These are phyloP conservation scores for Cutaneotrichosporon spelunceum DNA, from an alignment of 1,284 basidiomycete genomes.

Conservation along the genomic window DNA sequence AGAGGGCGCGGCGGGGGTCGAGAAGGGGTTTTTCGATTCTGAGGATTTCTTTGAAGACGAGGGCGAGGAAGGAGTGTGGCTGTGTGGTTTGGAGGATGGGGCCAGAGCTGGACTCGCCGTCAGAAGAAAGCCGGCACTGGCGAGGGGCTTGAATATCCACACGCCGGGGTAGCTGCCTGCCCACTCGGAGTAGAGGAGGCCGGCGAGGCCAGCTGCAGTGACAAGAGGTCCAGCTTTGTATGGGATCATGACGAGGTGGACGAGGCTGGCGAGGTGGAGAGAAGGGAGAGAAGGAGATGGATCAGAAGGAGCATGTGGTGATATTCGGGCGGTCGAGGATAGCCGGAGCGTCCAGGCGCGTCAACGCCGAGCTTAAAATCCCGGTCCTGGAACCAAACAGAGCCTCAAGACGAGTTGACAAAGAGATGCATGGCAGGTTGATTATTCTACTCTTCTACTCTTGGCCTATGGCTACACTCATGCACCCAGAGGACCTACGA, in stretches of 20 bases:
- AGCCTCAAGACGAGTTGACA: no score
- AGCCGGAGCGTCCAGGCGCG: neutral
- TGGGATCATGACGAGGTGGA: slow-evolving; percentile 6
- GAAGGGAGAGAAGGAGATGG: no score
- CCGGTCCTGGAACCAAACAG: neutral
- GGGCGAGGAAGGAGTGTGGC: neutral
- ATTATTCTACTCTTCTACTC: neutral
- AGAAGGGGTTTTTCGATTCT: neutral
- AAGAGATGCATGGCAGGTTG: neutral
- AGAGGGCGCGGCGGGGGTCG: neutral
- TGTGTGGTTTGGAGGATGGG: neutral
- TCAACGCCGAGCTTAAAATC: neutral
- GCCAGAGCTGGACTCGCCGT: slow-evolving; percentile 9
- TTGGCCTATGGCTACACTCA: neutral
- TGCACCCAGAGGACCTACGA: slow-evolving; percentile 37
- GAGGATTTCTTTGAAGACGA: neutral
- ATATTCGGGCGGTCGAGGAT: neutral
- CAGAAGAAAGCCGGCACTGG: slow-evolving; percentile 18
- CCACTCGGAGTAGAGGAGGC: slow-evolving; percentile 15
- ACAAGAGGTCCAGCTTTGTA: slow-evolving; percentile 13
- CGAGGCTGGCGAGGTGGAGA: neutral
- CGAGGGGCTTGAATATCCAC: slow-evolving; percentile 24
- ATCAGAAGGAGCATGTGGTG: neutral
- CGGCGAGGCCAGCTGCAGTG: slow-evolving; percentile 16
- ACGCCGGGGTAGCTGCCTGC: neutral